Conservation (phyloP, 257 asterid species). For the Rauvolfia tetraphylla region DNA sequence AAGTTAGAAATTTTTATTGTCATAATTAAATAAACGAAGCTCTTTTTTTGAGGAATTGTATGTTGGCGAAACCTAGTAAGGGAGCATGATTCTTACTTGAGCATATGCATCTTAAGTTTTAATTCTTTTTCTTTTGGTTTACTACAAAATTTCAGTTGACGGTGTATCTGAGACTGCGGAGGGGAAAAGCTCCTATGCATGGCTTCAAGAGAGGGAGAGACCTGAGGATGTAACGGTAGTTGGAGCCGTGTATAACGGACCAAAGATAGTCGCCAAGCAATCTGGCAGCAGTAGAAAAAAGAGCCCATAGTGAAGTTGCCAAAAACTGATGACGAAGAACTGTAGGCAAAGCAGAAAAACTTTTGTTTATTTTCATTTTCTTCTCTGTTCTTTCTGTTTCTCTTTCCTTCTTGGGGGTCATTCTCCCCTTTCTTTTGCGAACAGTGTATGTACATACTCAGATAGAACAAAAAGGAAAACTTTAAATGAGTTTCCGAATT, state of each 20-base stretch:
- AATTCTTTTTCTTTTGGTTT: not conserved
- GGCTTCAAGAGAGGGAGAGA: conserved; percentile 78
- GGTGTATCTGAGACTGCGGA: conserved; percentile 26
- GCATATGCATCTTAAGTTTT: not conserved
- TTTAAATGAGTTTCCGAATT: not conserved
- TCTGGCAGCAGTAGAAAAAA: not conserved
- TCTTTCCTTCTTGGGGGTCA: not conserved
- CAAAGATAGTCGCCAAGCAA: conserved; percentile 50
- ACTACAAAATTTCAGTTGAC: conserved; percentile 25
- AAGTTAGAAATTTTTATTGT: no score
- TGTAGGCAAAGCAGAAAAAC: not conserved
- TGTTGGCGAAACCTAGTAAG: not conserved
- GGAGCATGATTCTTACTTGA: not conserved
- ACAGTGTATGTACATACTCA: conserved; percentile 19
- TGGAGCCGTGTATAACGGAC: conserved; percentile 61
- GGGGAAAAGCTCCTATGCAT: conserved; percentile 45
- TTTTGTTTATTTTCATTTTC: not conserved
- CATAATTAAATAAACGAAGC: no score
- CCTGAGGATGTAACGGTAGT: conserved; percentile 59
- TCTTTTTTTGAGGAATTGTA: no score
- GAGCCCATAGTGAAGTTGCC: not conserved
- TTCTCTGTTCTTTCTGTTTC: not conserved
- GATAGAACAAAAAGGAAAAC: not conserved
- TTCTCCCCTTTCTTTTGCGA: not conserved
- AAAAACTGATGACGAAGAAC: not conserved